Percentiles rank a stretch among this genome's conserved stretches.
phyloP scores from a whole-genome alignment of 2,329 filamentous ascomycete genomes.

The Aspergillaceae sp. region DNA sequence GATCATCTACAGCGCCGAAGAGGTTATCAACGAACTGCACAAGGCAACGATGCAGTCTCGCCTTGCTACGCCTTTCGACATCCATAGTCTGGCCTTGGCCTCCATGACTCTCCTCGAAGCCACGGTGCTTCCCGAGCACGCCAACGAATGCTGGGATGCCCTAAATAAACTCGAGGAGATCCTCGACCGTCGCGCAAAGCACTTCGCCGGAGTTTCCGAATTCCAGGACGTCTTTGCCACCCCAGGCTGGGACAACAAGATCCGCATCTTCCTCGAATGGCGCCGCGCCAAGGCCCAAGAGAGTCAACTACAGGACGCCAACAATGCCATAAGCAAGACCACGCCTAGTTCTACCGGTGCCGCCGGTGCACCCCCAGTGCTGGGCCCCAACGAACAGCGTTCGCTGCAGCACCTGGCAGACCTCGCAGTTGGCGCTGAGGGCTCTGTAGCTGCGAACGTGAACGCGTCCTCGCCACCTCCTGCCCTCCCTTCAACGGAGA shows the following conservation, averaged over 20 bases:
- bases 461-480: slow-evolving; percentile 19
- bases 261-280: slow-evolving; percentile 33
- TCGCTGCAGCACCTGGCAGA: slow-evolving; percentile 38
- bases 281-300: slow-evolving; percentile 28
- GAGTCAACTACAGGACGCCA: slow-evolving; percentile 21
- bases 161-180: slow-evolving; percentile 46
- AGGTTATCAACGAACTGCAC: slow-evolving; percentile 33
- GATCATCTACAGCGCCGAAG: slow-evolving; percentile 32
- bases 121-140: slow-evolving; percentile 31
- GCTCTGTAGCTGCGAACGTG: slow-evolving; percentile 23
- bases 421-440: slow-evolving; percentile 36
- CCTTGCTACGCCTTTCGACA: slow-evolving; percentile 31
- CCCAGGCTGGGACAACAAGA: slow-evolving; percentile 32
- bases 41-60: slow-evolving; percentile 24
- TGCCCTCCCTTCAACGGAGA: slow-evolving; percentile 15
- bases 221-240: slow-evolving; percentile 34
- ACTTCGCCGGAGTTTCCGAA: slow-evolving; percentile 19
- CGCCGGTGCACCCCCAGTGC: slow-evolving; percentile 21
- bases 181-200: slow-evolving; percentile 37
- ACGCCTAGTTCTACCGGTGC: background rate
- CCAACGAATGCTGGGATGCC: slow-evolving; percentile 31
- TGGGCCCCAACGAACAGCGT: slow-evolving; percentile 36
- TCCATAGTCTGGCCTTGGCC: slow-evolving; percentile 33
- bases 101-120: slow-evolving; percentile 36
- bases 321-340: background rate